These are phyloP conservation scores for Tolypocladium nubicola DNA, from an alignment of 2,329 filamentous ascomycete species.

Conservation along the genomic window DNA sequence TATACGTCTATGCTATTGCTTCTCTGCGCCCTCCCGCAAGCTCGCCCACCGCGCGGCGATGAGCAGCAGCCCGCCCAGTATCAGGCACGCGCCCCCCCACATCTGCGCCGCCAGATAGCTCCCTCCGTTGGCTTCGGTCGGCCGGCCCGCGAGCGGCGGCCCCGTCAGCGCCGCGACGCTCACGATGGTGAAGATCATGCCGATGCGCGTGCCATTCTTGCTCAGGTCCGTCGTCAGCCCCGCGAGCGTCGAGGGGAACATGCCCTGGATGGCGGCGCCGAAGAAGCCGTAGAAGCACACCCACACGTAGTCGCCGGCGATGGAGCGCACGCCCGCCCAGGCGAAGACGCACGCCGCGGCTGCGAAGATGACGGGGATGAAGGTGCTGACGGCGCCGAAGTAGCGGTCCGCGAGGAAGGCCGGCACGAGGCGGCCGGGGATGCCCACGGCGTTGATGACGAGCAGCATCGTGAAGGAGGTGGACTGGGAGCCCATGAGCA, in stretches of 20 bases:
- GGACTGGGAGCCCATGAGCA: slow-evolving; percentile 33
- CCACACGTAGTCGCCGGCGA: slow-evolving; percentile 41
- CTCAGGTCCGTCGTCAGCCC: slow-evolving; percentile 40
- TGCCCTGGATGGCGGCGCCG: slow-evolving; percentile 51
- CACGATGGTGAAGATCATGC: slow-evolving; percentile 49
- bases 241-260: slow-evolving; percentile 47
- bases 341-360: slow-evolving; percentile 33
- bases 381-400: slow-evolving; percentile 44
- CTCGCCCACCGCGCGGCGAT: slow-evolving; percentile 24
- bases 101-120: slow-evolving; percentile 38
- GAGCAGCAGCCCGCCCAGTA: slow-evolving; percentile 32
- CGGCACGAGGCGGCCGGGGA: slow-evolving; percentile 43
- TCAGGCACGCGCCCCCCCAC: slow-evolving; percentile 35
- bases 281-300: slow-evolving; percentile 52
- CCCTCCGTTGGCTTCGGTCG: slow-evolving; percentile 33
- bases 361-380: slow-evolving; percentile 38
- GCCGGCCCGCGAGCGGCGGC: slow-evolving; percentile 41
- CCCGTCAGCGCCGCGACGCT: slow-evolving; percentile 44
- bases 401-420: slow-evolving; percentile 43
- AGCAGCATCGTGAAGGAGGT: slow-evolving; percentile 48
- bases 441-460: slow-evolving; percentile 46
- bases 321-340: slow-evolving; percentile 40
- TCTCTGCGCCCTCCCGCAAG: not conserved
- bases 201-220: slow-evolving; percentile 45
- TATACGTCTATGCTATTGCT: not conserved